Evolutionary conservation across 495 filamentous ascomycete species (phyloP).

Genomic region (Penicillium canescens): DNA sequence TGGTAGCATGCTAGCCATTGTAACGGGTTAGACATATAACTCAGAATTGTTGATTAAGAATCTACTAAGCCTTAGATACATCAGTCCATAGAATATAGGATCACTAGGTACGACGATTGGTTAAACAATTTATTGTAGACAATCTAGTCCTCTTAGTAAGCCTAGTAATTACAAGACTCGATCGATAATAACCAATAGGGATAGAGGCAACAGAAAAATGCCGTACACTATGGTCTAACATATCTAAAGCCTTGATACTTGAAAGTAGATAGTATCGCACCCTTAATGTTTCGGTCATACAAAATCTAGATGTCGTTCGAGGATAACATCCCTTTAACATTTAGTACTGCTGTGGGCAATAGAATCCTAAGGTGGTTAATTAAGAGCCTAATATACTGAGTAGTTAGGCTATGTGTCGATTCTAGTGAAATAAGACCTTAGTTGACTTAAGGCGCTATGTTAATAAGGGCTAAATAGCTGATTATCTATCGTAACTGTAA

Average conservation of each 20-base stretch:
- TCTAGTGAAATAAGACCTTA: not conserved
- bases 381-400: not conserved
- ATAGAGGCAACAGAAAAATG: no score
- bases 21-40: not conserved
- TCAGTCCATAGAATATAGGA: not conserved
- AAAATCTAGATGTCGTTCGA: not conserved
- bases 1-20: not conserved
- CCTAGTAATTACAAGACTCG: no score
- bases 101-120: not conserved
- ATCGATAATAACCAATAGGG: no score
- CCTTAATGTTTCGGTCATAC: no score
- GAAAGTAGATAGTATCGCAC: no score
- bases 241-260: no score
- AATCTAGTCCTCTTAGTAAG: no score
- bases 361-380: not conserved
- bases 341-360: not conserved
- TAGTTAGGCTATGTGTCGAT: not conserved
- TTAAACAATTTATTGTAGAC: no score
- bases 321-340: not conserved
- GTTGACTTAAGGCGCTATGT: not conserved
- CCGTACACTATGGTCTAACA: no score
- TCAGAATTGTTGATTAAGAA: not conserved
- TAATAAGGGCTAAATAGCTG: not conserved
- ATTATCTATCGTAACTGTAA: not conserved
- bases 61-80: not conserved